phyloP scores from a whole-genome alignment of 2,329 filamentous ascomycete genomes.

The Xylariaceae sp. region DNA sequence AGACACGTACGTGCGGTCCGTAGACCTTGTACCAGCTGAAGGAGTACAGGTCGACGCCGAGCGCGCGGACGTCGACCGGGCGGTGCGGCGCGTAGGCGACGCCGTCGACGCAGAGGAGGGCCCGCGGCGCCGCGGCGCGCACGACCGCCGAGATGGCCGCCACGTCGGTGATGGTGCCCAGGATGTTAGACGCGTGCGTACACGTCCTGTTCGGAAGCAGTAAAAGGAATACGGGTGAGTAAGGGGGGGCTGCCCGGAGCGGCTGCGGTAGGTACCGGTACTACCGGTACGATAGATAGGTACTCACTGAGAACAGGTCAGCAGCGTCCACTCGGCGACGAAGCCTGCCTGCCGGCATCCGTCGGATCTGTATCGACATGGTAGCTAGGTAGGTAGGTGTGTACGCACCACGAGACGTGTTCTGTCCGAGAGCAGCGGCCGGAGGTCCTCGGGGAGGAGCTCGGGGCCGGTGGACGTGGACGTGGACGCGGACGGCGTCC shows the following conservation, averaged over 20 bases:
- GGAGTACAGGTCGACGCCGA: constrained; percentile 69
- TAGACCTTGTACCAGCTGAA: constrained; percentile 82
- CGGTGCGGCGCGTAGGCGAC: constrained; percentile 72
- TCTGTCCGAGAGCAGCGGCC: constrained; percentile 49
- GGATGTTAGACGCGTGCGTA: constrained; percentile 54
- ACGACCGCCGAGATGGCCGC: constrained; percentile 13
- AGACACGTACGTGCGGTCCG: constrained; percentile 71
- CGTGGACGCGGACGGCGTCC: constrained; percentile 38
- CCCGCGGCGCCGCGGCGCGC: constrained; percentile 33
- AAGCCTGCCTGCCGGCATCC: too few relatives aligned
- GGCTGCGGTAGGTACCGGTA: too few relatives aligned
- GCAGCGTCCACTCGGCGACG: too few relatives aligned
- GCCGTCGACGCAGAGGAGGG: constrained; percentile 65
- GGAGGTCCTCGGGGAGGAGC: constrained; percentile 49
- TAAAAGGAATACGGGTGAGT: too few relatives aligned
- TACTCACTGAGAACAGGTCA: too few relatives aligned
- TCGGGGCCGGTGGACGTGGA: constrained; percentile 35
- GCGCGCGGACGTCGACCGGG: constrained; percentile 56
- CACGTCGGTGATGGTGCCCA: constrained; percentile 19
- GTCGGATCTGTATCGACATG: too few relatives aligned
- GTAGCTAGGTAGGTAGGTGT: too few relatives aligned
- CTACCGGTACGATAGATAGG: too few relatives aligned
- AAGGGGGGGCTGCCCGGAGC: too few relatives aligned
- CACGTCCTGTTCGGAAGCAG: too few relatives aligned
- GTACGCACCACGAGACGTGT: constrained; percentile 52